These are phyloP conservation scores for Tylopilus rubrobrunneus DNA, from an alignment of 768 basidiomycete genomes.

Conservation along the genomic window DNA sequence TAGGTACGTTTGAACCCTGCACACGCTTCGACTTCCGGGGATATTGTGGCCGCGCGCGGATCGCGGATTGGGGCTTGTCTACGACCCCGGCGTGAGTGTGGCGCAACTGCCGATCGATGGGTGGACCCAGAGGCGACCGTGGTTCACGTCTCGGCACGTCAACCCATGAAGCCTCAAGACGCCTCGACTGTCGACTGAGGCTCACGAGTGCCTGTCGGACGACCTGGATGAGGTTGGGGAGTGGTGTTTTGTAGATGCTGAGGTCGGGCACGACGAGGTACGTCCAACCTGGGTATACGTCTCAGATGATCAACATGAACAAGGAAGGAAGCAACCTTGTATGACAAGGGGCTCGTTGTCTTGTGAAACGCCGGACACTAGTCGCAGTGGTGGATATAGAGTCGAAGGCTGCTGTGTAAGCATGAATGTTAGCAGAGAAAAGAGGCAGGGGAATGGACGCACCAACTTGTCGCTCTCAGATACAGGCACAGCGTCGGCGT, in stretches of 20 bases:
- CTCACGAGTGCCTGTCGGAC: conserved; percentile 20
- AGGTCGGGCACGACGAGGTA: conserved; percentile 26
- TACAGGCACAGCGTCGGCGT: conserved; percentile 4
- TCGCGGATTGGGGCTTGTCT: background rate
- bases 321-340: conserved; percentile 14
- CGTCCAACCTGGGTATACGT: conserved; percentile 20
- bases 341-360: conserved; percentile 4
- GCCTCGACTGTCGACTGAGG: conserved; percentile 6
- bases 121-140: background rate
- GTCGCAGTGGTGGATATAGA: conserved; percentile 2
- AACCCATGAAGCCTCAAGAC: conserved; percentile 16
- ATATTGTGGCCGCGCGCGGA: background rate
- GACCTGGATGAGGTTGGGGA: conserved; percentile 20
- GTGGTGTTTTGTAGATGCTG: conserved; percentile 22
- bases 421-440: background rate
- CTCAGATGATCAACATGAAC: background rate
- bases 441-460: background rate
- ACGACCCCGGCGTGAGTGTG: background rate
- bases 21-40: background rate
- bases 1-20: background rate
- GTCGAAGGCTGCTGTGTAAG: background rate
- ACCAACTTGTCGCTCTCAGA: background rate
- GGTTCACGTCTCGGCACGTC: background rate
- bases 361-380: background rate
- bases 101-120: background rate